These are phyloP conservation scores for Tolypocladium pustulatum DNA, from an alignment of 2,329 filamentous ascomycete genomes.

Conservation along the genomic window DNA sequence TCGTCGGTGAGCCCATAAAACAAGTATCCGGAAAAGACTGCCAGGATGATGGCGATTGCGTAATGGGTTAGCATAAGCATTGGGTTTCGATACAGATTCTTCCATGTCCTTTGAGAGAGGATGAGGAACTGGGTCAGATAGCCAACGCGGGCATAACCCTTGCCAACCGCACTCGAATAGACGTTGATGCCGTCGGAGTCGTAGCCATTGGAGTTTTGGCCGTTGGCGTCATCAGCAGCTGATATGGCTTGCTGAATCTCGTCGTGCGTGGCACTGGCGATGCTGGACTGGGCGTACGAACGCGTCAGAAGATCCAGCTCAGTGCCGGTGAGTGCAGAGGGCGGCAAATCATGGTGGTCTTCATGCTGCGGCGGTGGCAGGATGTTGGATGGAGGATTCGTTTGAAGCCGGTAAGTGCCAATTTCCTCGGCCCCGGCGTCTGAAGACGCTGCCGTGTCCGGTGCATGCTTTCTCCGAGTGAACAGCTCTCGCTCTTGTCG, in stretches of 20 bases:
- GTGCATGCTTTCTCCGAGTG: conserved; percentile 60
- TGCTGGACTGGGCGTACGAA: conserved; percentile 67
- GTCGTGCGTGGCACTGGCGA: conserved; percentile 62
- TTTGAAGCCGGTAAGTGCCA: conserved; percentile 40
- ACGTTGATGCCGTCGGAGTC: conserved; percentile 33
- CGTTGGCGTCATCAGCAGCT: conserved; percentile 57
- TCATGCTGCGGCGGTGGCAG: conserved; percentile 54
- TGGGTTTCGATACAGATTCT: conserved; percentile 92
- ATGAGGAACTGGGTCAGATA: conserved; percentile 78
- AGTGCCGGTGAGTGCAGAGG: conserved; percentile 51
- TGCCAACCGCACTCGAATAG: conserved; percentile 52
- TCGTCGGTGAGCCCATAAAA: conserved; percentile 96
- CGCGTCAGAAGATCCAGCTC: conserved; percentile 75
- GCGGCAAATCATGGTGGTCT: conserved; percentile 55
- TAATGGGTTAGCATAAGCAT: conserved; percentile 99
- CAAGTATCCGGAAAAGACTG: conserved; percentile 86
- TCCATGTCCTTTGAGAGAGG: conserved; percentile 85
- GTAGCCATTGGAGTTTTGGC: conserved; percentile 44
- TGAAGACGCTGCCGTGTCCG: conserved; percentile 53
- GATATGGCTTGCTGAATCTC: conserved; percentile 66
- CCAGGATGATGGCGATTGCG: conserved; percentile 88
- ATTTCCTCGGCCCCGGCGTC: conserved; percentile 41
- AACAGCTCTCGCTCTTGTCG: conserved; percentile 87
- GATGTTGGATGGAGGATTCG: conserved; percentile 25
- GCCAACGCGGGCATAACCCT: conserved; percentile 73